Conservation (phyloP, 2,329 filamentous ascomycete genomes). For the Scytalidium lignicola region DNA sequence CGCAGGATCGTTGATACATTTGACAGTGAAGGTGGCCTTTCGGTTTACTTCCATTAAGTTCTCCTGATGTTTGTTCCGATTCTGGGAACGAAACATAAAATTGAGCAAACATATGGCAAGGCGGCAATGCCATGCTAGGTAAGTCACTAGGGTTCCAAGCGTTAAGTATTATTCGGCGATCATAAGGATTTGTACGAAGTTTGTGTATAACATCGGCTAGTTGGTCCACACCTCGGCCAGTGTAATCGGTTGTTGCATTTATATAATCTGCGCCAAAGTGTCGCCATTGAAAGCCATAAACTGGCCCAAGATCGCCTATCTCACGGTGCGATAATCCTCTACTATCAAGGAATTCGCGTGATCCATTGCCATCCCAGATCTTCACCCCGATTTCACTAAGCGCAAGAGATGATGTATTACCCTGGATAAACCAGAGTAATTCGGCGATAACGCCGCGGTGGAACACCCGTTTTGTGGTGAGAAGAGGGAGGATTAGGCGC, state of each 20-base stretch:
- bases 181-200: conserved; percentile 76
- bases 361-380: conserved; percentile 98
- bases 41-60: conserved; percentile 32
- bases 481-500: conserved; percentile 72
- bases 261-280: conserved; percentile 93
- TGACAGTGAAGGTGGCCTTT: conserved; percentile 78
- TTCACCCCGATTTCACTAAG: conserved; percentile 79
- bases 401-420: conserved; percentile 71
- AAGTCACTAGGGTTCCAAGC: conserved; percentile 93
- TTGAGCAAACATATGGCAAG: conserved; percentile 97
- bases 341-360: conserved; percentile 81
- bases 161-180: conserved; percentile 81
- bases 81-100: conserved; percentile 48
- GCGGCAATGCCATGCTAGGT: conserved; percentile 83
- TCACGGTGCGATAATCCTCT: conserved; percentile 77
- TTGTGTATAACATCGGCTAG: conserved; percentile 86
- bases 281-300: conserved; percentile 98
- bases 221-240: conserved; percentile 87
- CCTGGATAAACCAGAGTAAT: conserved; percentile 91
- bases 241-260: conserved; percentile 75
- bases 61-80: too few relatives aligned
- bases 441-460: conserved; percentile 84
- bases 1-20: conserved; percentile 89
- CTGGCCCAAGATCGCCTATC: conserved; percentile 85
- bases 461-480: conserved; percentile 97